Evolutionary conservation across 1,284 basidiomycete genomes (phyloP).

Genomic region (Pyrrhoderma lamaoense): DNA sequence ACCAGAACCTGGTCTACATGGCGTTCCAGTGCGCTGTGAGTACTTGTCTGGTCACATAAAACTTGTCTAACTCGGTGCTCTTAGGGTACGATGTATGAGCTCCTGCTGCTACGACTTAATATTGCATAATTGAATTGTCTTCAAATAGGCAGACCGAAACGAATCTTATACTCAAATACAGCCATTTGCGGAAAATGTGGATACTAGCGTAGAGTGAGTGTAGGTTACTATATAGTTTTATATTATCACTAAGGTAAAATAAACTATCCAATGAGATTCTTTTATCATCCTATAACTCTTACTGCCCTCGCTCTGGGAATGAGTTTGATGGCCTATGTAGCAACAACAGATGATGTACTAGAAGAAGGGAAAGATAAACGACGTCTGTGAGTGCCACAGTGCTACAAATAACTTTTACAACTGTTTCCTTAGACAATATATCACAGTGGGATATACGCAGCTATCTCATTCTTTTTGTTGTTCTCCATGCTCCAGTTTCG

Average conservation of each 20-base stretch:
- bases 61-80: neutral
- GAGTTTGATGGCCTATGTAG: conserved; percentile 65
- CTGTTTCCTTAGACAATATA: neutral
- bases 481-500: conserved; percentile 83
- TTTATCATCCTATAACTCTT: conserved; percentile 74
- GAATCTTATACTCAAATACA: conserved; percentile 73
- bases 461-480: conserved; percentile 58
- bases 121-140: conserved; percentile 12
- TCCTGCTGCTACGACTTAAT: conserved; percentile 6
- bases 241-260: conserved; percentile 1
- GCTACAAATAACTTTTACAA: neutral
- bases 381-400: conserved; percentile 52
- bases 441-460: conserved; percentile 61
- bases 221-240: neutral
- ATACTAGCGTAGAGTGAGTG: conserved; percentile 73
- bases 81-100: conserved; percentile 44
- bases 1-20: conserved; percentile 25
- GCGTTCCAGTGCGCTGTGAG: conserved; percentile 26
- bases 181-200: conserved; percentile 74
- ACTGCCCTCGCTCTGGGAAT: conserved; percentile 61
- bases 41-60: neutral
- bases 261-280: conserved; percentile 46
- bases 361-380: conserved; percentile 74
- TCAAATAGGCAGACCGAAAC: conserved; percentile 61
- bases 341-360: conserved; percentile 70